phyloP scores from a whole-genome alignment of 352 stramenopile genomes.

The Aphanomyces invadans region DNA sequence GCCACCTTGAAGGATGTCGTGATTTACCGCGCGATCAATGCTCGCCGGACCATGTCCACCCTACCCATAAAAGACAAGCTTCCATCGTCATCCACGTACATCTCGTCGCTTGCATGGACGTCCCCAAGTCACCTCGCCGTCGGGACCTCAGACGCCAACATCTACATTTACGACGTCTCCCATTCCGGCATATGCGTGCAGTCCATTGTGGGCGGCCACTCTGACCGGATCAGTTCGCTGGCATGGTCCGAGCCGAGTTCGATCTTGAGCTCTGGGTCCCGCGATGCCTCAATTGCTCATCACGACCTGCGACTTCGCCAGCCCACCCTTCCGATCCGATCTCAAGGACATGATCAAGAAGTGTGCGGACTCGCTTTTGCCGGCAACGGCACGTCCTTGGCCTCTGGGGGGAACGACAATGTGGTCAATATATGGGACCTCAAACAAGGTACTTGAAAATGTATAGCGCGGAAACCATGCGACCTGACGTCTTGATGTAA shows the following conservation, averaged over 20 bases:
- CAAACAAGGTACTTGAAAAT: constrained; percentile 5
- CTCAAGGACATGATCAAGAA: constrained; percentile 1
- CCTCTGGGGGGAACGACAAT: constrained; percentile 20
- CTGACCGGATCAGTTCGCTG: constrained; percentile 1
- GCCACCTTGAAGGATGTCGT: constrained; percentile 1
- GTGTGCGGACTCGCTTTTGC: neutral
- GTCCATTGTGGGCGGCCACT: neutral
- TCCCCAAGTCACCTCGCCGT: constrained; percentile 4
- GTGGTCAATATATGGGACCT: constrained; percentile 13
- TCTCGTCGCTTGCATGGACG: constrained; percentile 2
- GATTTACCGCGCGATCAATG: neutral
- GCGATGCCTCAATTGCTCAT: neutral
- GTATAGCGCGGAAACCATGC: neutral
- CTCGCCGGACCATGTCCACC: neutral
- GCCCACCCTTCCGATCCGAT: neutral
- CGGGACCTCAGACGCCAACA: neutral
- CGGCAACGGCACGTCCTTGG: neutral
- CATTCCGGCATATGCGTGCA: neutral
- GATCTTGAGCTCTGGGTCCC: neutral
- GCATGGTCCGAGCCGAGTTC: neutral
- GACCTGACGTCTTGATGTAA: neutral
- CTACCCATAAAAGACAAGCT: neutral
- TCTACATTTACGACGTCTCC: constrained; percentile 2
- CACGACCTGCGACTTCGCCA: constrained; percentile 1
- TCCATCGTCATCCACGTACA: neutral